A percentile compares a stretch with the other conserved stretches of the same genome.
phyloP scores from a whole-genome alignment of 805 yeast species.

The Metschnikowia vanudenii region DNA sequence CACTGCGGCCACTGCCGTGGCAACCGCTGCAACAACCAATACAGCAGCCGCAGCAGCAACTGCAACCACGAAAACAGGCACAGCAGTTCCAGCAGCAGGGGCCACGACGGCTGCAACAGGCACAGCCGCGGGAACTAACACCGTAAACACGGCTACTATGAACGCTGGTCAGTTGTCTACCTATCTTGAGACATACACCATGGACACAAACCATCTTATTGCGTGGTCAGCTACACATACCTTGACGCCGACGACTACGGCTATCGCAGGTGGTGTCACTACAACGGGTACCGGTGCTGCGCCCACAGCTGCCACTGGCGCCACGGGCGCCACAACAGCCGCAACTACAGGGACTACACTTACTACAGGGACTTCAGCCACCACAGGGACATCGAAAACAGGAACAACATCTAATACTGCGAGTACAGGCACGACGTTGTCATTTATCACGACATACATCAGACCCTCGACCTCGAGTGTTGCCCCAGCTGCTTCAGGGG shows the following conservation, averaged over 20 bases:
- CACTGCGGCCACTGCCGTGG: slow-evolving; percentile 1
- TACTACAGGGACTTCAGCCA: too few species aligned
- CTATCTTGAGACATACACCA: slow-evolving; percentile 15
- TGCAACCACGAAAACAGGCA: slow-evolving; percentile 9
- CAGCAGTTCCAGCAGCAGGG: slow-evolving; percentile 12
- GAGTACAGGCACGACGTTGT: slow-evolving; percentile 13
- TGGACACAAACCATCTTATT: slow-evolving; percentile 18
- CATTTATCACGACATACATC: slow-evolving; percentile 35
- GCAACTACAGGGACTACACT: neutral
- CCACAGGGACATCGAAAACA: neutral
- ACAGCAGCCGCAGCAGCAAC: slow-evolving; percentile 16
- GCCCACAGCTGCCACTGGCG: neutral
- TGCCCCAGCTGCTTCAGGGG: slow-evolving; percentile 1
- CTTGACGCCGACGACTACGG: slow-evolving; percentile 4
- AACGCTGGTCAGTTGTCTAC: slow-evolving; percentile 15
- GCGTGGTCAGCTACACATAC: slow-evolving; percentile 22
- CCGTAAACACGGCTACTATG: slow-evolving; percentile 19
- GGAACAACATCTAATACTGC: slow-evolving; percentile 12
- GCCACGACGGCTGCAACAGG: slow-evolving; percentile 19
- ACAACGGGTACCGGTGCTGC: slow-evolving; percentile 5
- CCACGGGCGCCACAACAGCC: neutral
- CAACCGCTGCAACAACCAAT: too few species aligned
- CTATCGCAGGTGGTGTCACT: slow-evolving; percentile 15
- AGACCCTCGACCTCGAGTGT: slow-evolving; percentile 23
- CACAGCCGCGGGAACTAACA: slow-evolving; percentile 13